Conservation (phyloP, 2,329 filamentous ascomycete genomes). For the Botrytis sinoallii region DNA sequence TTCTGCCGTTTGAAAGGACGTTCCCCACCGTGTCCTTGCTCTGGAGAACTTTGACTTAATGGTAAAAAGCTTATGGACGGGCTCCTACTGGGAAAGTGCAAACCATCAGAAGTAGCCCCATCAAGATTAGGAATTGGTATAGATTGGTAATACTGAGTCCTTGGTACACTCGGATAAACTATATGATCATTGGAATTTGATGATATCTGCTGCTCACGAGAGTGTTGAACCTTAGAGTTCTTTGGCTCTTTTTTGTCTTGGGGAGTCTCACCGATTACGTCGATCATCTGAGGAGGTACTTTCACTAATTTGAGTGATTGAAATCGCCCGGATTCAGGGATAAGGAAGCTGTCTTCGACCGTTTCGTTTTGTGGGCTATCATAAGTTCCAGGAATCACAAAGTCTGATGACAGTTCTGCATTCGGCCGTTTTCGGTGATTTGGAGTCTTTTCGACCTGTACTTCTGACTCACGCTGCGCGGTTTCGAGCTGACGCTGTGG, state of each 20-base stretch:
- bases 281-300: background rate
- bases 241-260: background rate
- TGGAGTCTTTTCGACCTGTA: conserved; percentile 33
- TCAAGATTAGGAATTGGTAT: background rate
- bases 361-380: conserved; percentile 6
- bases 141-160: background rate
- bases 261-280: background rate
- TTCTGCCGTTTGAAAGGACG: conserved; percentile 11
- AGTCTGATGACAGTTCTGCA: conserved; percentile 22
- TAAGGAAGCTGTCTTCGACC: background rate
- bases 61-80: background rate
- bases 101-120: background rate
- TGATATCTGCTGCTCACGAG: background rate
- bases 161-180: background rate
- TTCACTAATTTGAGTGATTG: background rate
- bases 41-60: background rate
- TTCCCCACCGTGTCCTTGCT: background rate
- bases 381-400: conserved; percentile 28
- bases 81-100: background rate
- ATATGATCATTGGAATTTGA: background rate
- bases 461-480: conserved; percentile 6
- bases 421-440: background rate
- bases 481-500: conserved; percentile 27
- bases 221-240: background rate
- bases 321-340: background rate